Evolutionary conservation across 2,329 filamentous ascomycete genomes (phyloP), one percentile per base, ranked within the genome.

Genomic region (Ceratocystis albifundus): DNA sequence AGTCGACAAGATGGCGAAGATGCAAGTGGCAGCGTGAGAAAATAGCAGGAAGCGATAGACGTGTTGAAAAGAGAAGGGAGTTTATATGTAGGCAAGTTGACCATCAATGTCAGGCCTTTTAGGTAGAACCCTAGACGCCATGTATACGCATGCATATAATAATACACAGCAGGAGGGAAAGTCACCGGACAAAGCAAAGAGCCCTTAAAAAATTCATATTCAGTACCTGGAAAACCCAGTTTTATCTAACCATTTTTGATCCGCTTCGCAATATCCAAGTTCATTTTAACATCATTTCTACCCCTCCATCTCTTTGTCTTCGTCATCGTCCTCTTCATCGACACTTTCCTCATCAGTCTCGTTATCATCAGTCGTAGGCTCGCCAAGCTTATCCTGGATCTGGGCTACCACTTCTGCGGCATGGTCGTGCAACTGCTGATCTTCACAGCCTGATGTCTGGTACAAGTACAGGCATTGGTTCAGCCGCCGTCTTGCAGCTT

Each of bases 401-500:
- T 78, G 79, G 50, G 79, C 77, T 55, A 90, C 76, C 57, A 95
- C 79, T 77, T 94, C 89, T 68, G 81, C 78, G 0, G 88, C 86
- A 73, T 95, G 90, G 68, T 88, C 85, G 64, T 85, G 85, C 30
- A 95, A 78, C 69, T 88, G 80, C 68, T 90, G 88, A 70, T 95
- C 90, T 74, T 95, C 92, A 74, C 96, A 97, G 64, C 93, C 86
- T 71, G 94, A 82, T 71, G 83, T 73, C 48, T 84, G 78, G 74
- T 89, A 97, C n/a, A 96, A 81, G 73, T 86, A 86, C 69, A 95
- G 79, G 72, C 90, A 89, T 72, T 88, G 89, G 67, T 84, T 85
- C 61, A 97, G 80, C 90, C 92, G 96, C 72, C 88, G 85, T 65
- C 89, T 83, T 71, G 90, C 89, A 17, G 89, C 87, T 66, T 84